phyloP scores from a whole-genome alignment of 129 eudicot species.

The Arctium lappa region DNA sequence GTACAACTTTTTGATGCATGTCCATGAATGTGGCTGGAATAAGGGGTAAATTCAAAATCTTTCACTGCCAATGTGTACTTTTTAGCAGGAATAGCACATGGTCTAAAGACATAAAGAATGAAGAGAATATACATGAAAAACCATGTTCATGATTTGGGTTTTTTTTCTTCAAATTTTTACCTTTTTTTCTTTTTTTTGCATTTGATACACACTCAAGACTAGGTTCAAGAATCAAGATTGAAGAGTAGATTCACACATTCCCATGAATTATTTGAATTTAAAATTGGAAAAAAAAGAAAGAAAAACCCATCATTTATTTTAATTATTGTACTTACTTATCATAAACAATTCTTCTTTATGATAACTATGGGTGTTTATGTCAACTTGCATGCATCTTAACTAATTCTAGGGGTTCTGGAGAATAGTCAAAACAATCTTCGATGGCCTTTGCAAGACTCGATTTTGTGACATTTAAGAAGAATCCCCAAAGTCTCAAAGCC shows the following conservation, averaged over 20 bases:
- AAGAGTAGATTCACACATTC: not conserved
- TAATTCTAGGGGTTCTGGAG: too few species aligned
- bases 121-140: not conserved
- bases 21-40: constrained; percentile 16
- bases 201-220: constrained; percentile 9
- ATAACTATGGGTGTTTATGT: too few species aligned
- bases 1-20: not conserved
- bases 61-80: constrained; percentile 2
- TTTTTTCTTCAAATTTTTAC: not conserved
- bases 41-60: constrained; percentile 5
- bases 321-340: not conserved
- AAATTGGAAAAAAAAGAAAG: not conserved
- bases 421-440: too few species aligned
- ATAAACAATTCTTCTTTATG: too few species aligned
- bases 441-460: too few species aligned
- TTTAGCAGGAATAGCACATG: constrained; percentile 22
- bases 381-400: too few species aligned
- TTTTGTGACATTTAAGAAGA: too few species aligned
- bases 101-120: not conserved
- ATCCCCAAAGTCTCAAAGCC: too few species aligned
- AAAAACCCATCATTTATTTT: not conserved
- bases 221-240: constrained; percentile 9
- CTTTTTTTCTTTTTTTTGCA: not conserved
- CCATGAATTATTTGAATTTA: not conserved
- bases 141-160: constrained; percentile 7